These are phyloP conservation scores for Saposhnikovia divaricata DNA, from an alignment of 129 eudicot species.

Conservation along the genomic window DNA sequence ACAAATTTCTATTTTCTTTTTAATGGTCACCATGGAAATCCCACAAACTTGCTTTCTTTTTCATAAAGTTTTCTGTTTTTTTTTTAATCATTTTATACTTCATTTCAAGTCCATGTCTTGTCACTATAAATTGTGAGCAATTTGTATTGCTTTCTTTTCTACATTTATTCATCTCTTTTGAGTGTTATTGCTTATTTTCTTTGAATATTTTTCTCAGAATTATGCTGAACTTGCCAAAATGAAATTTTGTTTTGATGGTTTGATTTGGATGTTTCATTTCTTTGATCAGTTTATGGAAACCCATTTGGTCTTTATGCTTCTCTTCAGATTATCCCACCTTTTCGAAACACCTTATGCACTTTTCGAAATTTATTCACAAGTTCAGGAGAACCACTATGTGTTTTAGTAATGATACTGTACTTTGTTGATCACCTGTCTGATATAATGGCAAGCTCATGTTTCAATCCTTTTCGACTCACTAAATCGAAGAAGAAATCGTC, in stretches of 20 bases:
- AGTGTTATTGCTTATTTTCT: neutral
- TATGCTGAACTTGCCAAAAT: conserved; percentile 7
- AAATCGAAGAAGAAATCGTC: neutral
- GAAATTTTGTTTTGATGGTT: conserved; percentile 2
- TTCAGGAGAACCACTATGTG: neutral
- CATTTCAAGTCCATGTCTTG: conserved; percentile 1
- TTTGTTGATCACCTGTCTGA: neutral
- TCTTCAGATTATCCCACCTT: conserved; percentile 3
- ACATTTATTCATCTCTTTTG: neutral
- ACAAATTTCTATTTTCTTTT: neutral
- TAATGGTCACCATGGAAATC: neutral
- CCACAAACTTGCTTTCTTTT: conserved; percentile 9
- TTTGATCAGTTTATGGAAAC: conserved; percentile 9
- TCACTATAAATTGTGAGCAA: neutral
- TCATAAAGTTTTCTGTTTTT: neutral
- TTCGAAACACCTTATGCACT: neutral
- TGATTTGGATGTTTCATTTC: conserved; percentile 9
- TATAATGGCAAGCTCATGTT: conserved; percentile 1
- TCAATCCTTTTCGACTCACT: neutral
- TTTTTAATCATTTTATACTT: neutral
- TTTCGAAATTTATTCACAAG: neutral
- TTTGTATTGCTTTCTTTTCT: neutral
- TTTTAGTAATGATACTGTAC: conserved; percentile 7
- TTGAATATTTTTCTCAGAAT: neutral
- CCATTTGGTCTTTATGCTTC: neutral